Evolutionary conservation across 2,329 filamentous ascomycete species (phyloP).

Genomic region (Colletotrichum lindemuthianum): DNA sequence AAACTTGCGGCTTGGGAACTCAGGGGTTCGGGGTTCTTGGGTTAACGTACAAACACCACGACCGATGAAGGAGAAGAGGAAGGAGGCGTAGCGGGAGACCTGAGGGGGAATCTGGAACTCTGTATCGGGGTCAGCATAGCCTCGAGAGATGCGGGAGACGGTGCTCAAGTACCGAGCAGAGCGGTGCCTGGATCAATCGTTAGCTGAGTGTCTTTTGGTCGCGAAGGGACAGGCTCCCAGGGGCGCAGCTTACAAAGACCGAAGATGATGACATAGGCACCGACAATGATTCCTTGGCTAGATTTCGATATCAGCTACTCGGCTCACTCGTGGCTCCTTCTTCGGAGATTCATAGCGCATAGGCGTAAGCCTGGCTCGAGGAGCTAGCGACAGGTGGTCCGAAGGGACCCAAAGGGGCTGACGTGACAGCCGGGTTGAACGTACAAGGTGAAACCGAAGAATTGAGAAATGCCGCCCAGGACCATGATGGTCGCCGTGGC

Average conservation of each 20-base stretch:
- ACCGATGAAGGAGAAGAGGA: constrained; percentile 97
- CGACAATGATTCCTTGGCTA: constrained; percentile 80
- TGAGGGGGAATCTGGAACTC: constrained; percentile 97
- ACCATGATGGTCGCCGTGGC: constrained; percentile 87
- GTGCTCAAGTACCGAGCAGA: constrained; percentile 63
- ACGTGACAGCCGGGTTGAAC: constrained; percentile 43
- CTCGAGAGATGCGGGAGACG: neutral
- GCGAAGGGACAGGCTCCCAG: neutral
- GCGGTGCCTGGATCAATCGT: constrained; percentile 65
- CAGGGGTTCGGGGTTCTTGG: neutral
- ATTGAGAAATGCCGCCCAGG: constrained; percentile 80
- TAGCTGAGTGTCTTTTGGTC: constrained; percentile 33
- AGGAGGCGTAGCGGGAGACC: constrained; percentile 91
- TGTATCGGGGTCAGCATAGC: constrained; percentile 39
- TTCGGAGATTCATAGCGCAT: constrained; percentile 6
- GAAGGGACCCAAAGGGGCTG: constrained; percentile 2
- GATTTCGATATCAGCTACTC: constrained; percentile 29
- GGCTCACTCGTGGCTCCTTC: neutral
- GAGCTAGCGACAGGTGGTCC: constrained; percentile 17
- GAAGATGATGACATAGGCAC: constrained; percentile 90
- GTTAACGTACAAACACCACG: constrained; percentile 86
- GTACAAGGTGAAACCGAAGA: constrained; percentile 71
- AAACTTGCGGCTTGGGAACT: neutral
- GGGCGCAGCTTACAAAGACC: constrained; percentile 73
- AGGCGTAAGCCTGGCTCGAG: constrained; percentile 23